Conservation (phyloP, 805 yeast genomes). For the Metschnikowia henanensis region DNA sequence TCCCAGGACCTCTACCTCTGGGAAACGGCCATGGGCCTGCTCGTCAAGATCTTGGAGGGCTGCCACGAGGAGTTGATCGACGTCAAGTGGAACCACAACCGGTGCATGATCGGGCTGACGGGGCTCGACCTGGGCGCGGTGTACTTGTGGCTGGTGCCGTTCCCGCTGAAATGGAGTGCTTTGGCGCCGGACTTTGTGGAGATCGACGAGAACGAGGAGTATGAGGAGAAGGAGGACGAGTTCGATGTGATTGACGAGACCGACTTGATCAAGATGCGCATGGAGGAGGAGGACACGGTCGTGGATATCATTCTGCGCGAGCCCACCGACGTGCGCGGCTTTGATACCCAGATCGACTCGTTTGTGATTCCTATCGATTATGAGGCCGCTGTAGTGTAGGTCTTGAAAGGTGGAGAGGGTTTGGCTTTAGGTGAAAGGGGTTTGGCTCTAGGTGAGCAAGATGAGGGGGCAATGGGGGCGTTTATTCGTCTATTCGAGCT, state of each 20-base stretch:
- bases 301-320: constrained; percentile 71
- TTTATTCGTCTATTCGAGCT: no score
- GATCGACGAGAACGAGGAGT: constrained; percentile 87
- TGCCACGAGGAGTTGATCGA: constrained; percentile 85
- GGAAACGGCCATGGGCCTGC: constrained; percentile 89
- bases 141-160: constrained; percentile 76
- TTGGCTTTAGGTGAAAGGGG: background rate
- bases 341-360: constrained; percentile 47
- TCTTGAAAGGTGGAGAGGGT: background rate
- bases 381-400: constrained; percentile 19
- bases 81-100: constrained; percentile 80
- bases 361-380: constrained; percentile 61
- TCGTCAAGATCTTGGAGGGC: constrained; percentile 87
- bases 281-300: constrained; percentile 57
- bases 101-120: constrained; percentile 75
- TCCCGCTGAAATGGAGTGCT: constrained; percentile 95
- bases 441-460: no score
- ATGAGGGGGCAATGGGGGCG: no score
- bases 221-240: constrained; percentile 88
- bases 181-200: constrained; percentile 96
- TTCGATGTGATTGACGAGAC: constrained; percentile 79
- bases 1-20: constrained; percentile 89
- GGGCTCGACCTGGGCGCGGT: constrained; percentile 85
- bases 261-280: constrained; percentile 56
- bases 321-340: constrained; percentile 69